Percentiles rank a stretch among this genome's conserved stretches.
These are phyloP conservation scores for Trichoderma sp. DNA, from an alignment of 2,329 filamentous ascomycete species.

Conservation along the genomic window DNA sequence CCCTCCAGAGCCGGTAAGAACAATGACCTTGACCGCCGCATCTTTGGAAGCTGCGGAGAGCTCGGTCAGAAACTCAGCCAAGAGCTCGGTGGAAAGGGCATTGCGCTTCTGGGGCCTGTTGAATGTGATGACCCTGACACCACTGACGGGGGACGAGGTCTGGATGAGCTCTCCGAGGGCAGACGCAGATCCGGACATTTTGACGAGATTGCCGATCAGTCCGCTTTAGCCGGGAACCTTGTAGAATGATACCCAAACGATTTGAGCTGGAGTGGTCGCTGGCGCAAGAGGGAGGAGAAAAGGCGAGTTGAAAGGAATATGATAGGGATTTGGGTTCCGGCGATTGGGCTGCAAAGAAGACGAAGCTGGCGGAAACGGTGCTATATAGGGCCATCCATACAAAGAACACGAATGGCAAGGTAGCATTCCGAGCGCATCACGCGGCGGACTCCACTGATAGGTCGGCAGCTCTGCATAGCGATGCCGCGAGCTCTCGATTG, in stretches of 20 bases:
- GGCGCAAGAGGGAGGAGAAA: slow-evolving; percentile 17
- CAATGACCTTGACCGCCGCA: slow-evolving; percentile 40
- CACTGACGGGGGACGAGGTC: slow-evolving; percentile 34
- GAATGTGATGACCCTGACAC: slow-evolving; percentile 53
- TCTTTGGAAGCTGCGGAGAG: slow-evolving; percentile 34
- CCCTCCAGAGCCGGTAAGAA: slow-evolving; percentile 42
- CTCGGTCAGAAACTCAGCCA: slow-evolving; percentile 46
- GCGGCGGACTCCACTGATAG: slow-evolving; percentile 21
- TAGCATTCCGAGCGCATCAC: slow-evolving; percentile 24
- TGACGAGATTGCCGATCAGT: slow-evolving; percentile 24
- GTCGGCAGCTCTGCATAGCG: slow-evolving; percentile 9
- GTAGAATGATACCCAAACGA: slow-evolving; percentile 1
- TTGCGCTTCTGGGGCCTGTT: slow-evolving; percentile 61
- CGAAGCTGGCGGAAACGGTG: slow-evolving; percentile 15
- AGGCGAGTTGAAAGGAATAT: slow-evolving; percentile 10
- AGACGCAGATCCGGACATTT: slow-evolving; percentile 29
- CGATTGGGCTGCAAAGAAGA: slow-evolving; percentile 14
- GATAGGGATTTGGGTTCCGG: slow-evolving; percentile 16
- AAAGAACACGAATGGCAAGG: slow-evolving; percentile 12
- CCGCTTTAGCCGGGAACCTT: slow-evolving; percentile 15
- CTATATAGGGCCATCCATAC: slow-evolving; percentile 17
- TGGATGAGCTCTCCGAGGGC: slow-evolving; percentile 29
- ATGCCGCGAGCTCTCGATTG: not conserved
- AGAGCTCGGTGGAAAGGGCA: slow-evolving; percentile 57
- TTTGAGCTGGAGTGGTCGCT: not conserved